Evolutionary conservation across 169 alveolate genomes (phyloP).

Genomic region (Plasmodium adleri): DNA sequence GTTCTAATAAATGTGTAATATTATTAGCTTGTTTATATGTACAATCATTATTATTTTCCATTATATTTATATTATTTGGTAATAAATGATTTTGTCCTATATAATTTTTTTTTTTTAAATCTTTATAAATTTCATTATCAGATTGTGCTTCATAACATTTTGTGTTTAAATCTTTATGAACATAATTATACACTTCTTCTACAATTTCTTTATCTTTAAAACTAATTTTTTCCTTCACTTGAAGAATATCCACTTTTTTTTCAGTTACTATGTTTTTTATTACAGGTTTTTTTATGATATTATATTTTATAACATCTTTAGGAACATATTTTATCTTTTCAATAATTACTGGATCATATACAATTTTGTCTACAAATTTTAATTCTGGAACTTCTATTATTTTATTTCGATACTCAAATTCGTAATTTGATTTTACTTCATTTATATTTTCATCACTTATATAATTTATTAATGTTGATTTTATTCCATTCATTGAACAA

Average conservation of each 20-base stretch:
- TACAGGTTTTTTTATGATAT: conserved; percentile 79
- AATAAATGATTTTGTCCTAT: neutral
- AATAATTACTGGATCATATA: conserved; percentile 76
- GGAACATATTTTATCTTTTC: conserved; percentile 80
- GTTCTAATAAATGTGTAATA: conserved; percentile 74
- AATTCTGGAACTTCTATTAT: conserved; percentile 82
- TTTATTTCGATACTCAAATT: conserved; percentile 72
- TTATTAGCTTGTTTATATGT: neutral
- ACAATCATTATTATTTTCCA: conserved; percentile 1
- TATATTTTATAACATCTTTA: conserved; percentile 79
- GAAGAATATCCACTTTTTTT: conserved; percentile 60
- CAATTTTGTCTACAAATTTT: conserved; percentile 78
- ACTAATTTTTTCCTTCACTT: conserved; percentile 65
- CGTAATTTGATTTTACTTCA: conserved; percentile 70
- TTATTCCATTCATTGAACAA: too few species aligned
- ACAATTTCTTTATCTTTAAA: conserved; percentile 79
- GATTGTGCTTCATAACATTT: neutral
- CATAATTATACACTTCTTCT: conserved; percentile 72
- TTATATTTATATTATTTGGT: neutral
- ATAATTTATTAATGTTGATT: conserved; percentile 8
- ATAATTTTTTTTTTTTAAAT: conserved; percentile 7
- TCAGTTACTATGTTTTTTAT: conserved; percentile 74
- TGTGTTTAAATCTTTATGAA: conserved; percentile 45
- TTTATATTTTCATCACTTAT: conserved; percentile 76
- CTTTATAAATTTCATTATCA: neutral